Conservation (phyloP, 768 basidiomycete genomes). For the Russula emetica region DNA sequence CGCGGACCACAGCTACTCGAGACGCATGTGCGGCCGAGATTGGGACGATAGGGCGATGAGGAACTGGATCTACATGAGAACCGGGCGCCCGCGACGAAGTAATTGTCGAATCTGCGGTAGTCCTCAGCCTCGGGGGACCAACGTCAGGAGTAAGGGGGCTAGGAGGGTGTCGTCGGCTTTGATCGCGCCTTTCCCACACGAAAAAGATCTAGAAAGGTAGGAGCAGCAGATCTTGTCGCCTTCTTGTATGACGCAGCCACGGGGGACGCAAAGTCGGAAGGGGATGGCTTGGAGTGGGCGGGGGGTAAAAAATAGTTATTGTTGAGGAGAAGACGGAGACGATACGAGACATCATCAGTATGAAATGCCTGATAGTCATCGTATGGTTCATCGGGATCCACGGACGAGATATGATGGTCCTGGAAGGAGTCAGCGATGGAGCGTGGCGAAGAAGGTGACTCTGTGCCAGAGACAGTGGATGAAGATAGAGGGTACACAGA, state of each 20-base stretch:
- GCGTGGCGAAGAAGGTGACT: constrained; percentile 60
- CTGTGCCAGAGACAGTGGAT: constrained; percentile 56
- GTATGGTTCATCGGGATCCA: constrained; percentile 30
- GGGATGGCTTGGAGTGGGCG: constrained; percentile 76
- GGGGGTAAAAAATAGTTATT: constrained; percentile 89
- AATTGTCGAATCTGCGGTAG: constrained; percentile 28
- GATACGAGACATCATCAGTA: constrained; percentile 79
- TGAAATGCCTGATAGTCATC: constrained; percentile 34
- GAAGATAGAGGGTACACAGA: constrained; percentile 76
- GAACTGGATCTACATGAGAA: constrained; percentile 27
- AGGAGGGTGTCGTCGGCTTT: constrained; percentile 49
- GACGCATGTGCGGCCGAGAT: constrained; percentile 28
- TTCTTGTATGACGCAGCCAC: constrained; percentile 42
- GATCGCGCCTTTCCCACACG: constrained; percentile 63
- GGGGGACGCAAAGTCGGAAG: constrained; percentile 55
- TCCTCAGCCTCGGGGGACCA: constrained; percentile 27
- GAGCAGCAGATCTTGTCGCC: constrained; percentile 43
- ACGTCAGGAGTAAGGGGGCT: constrained; percentile 40
- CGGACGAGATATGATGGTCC: constrained; percentile 39
- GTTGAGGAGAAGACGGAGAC: constrained; percentile 75
- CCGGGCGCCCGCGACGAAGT: constrained; percentile 21
- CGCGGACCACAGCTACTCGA: constrained; percentile 74
- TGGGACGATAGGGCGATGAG: constrained; percentile 29
- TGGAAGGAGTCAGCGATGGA: constrained; percentile 47
- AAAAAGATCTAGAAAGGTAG: constrained; percentile 65